Evolutionary conservation across 2,329 filamentous ascomycete genomes (phyloP), one percentile per base, ranked within the genome.

Genomic region (Leptosphaerulina australis): DNA sequence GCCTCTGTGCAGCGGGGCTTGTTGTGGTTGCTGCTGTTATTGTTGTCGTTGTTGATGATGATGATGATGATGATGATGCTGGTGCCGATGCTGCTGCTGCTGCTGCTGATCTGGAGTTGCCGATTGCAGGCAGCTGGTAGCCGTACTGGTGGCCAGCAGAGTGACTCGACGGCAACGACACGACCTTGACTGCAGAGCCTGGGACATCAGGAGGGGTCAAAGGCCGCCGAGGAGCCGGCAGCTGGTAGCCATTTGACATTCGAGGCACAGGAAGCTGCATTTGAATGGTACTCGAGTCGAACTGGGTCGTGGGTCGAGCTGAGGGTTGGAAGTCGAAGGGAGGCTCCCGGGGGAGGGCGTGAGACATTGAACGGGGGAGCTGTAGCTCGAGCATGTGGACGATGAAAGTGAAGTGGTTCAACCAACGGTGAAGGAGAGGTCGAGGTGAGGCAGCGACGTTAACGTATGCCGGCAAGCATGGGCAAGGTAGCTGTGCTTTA

Each of bases 331-430:
- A 62, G 62, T 69, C 64, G 61, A 68, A 62, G 48, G 69, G 54
- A 59, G 58, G 64, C 55, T 70, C 68, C 60, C 67, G 62, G 28
- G 67, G 62, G 44, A 73, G 55, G 57, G 69, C 69, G 69, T 73
- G 69, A 66, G 70, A 70, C 71, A 73, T 74, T 66, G 71, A 68
- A 33, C 64, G 63, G 22, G 70, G 70, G 25, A 72, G 68, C 59
- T 74, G 70, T 71, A 74, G 66, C 65, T 73, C 69, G 61, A 73
- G 69, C 71, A 74, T 74, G 57, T 58, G 64, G 64, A 56, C 62
- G 69, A 54, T 44, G 46, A 49, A 17, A 48, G 50, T 50, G 53
- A 56, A 48, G 41, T 39, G 39, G 52, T 38, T 28, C 12, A 30
- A 34, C 25, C 25, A 35, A 55, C 28, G 49, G 29, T 44, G 55